Base-by-base conservation (phyloP, 495 filamentous ascomycete species). In the Evernia prunastri region DNA sequence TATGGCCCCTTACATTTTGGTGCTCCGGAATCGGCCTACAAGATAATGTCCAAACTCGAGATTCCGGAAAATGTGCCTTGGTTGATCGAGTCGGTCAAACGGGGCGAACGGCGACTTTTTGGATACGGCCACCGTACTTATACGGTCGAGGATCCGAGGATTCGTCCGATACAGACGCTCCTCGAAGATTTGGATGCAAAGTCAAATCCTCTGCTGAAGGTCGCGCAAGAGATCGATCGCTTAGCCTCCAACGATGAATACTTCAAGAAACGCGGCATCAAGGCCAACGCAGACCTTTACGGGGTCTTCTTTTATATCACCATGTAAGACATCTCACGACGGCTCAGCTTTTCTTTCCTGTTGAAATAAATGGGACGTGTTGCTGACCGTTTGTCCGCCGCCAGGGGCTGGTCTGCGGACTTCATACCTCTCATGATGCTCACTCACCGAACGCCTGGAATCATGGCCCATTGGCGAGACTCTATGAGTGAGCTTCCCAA, bases 41-140 rank as follows among this genome's bases (percentile, higher is more conserved):
- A 74, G 18, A 77, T 79, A 39, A 68, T 82, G 20, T 68, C 72
- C 56, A 72, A 76, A 31, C 80, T 86, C 25, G 78, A 78, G 20
- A 72, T 66, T 3, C 67, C 76, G 12, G 76, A 78, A 4, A 77
- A 78, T 33, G 79, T 84, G 4, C 79, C 78, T 0, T 64, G 66
- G 0, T 79, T 82, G 56, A 73, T 87, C 20, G 76, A 75, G 17
- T 71, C 75, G 12, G 81, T 86, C 37, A 85, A 84, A 69, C 53
- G 72, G 18, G 78, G 79, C 37, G 77, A 79, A 57, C 71, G 74
- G 33, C 82, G 82, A 47, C 69, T 86, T 4, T 84, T 82, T 61
- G 84, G 83, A n/a, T 84, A 83, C 63, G 84, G 84, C 8, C 83
- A 86, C 70, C 79, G 83, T 13, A 75, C 82, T 1, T 86, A 84